phyloP scores from a whole-genome alignment of 208 protist species.

The Acanthamoeba sp. region DNA sequence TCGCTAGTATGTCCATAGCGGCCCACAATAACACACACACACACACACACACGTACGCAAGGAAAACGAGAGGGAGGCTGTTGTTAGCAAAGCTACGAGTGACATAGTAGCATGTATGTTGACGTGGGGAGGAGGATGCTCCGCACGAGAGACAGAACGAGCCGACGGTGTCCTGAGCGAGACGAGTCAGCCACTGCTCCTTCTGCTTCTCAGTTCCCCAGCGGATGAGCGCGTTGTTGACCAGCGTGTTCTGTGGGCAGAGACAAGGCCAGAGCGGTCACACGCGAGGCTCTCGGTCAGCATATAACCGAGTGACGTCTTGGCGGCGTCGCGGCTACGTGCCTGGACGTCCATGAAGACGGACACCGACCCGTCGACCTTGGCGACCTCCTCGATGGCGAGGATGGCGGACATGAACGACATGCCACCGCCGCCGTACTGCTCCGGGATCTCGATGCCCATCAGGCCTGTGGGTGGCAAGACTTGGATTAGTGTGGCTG shows the following conservation, averaged over 20 bases:
- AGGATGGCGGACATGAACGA: conserved; percentile 83
- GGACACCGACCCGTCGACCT: conserved; percentile 82
- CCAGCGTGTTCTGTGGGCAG: conserved; percentile 82
- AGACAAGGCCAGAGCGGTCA: conserved; percentile 71
- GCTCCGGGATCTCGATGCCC: conserved; percentile 83
- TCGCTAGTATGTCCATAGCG: neutral
- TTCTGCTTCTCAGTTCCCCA: conserved; percentile 91
- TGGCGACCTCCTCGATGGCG: conserved; percentile 86
- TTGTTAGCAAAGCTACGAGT: too few relatives aligned
- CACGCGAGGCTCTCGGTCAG: conserved; percentile 21
- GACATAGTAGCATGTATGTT: neutral
- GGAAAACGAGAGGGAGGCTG: neutral
- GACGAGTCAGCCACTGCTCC: conserved; percentile 93
- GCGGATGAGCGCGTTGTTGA: conserved; percentile 81
- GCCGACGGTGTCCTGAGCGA: conserved; percentile 89
- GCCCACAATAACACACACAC: neutral
- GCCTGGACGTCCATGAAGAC: conserved; percentile 84
- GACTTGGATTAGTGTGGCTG: too few relatives aligned
- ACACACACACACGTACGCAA: neutral
- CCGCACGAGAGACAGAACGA: conserved; percentile 50
- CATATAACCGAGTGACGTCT: neutral
- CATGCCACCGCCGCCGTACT: conserved; percentile 81
- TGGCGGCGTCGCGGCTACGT: neutral
- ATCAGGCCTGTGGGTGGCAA: conserved; percentile 85
- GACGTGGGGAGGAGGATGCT: neutral